Conservation (phyloP, 345 rosid species). For the Hevea brasiliensis region DNA sequence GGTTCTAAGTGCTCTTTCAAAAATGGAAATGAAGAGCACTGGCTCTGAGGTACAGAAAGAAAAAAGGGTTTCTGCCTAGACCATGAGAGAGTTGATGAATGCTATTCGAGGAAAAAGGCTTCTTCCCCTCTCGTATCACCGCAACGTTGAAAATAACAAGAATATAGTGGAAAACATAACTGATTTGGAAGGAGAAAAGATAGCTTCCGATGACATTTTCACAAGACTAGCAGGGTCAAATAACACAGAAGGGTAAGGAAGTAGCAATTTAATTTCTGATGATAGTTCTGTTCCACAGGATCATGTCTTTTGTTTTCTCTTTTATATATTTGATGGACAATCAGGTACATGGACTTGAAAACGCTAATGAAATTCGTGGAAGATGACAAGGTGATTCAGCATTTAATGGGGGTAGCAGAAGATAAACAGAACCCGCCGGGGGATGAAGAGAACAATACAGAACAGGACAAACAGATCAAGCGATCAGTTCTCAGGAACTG, state of each 20-base stretch:
- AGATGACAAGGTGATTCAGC: conserved; percentile 56
- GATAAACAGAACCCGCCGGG: conserved; percentile 7
- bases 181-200: conserved; percentile 52
- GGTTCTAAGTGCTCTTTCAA: conserved; percentile 45
- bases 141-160: too few relatives aligned
- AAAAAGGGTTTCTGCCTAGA: conserved; percentile 21
- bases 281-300: too few relatives aligned
- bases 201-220: conserved; percentile 57
- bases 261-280: too few relatives aligned
- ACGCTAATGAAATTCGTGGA: neutral
- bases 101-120: conserved; percentile 43
- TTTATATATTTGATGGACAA: too few relatives aligned
- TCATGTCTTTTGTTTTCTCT: too few relatives aligned
- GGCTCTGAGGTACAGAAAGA: conserved; percentile 25
- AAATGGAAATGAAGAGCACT: conserved; percentile 2
- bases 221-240: conserved; percentile 48
- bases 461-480: conserved; percentile 33
- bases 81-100: conserved; percentile 53
- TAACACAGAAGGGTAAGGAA: conserved; percentile 22
- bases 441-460: neutral
- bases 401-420: conserved; percentile 54
- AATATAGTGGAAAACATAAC: too few relatives aligned
- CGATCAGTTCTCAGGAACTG: conserved; percentile 52
- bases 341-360: conserved; percentile 25
- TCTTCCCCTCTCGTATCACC: neutral